These are phyloP conservation scores for Melanomma pulvis-pyrius DNA, from an alignment of 495 filamentous ascomycete species.

Conservation along the genomic window DNA sequence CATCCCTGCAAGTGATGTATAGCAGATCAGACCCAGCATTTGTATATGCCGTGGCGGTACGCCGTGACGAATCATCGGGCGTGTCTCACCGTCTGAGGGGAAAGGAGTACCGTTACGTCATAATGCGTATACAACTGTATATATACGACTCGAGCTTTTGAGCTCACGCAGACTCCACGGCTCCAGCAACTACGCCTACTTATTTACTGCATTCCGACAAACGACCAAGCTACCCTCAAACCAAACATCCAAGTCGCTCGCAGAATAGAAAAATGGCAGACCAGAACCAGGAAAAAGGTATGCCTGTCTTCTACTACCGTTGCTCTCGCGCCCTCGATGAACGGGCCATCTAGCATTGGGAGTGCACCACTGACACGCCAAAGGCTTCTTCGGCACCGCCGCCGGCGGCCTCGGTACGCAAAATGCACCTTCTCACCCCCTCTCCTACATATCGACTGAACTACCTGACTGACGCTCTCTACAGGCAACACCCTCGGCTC, in stretches of 20 bases:
- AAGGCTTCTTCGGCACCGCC: constrained; percentile 36
- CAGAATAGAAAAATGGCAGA: constrained; percentile 18
- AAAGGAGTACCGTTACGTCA: not conserved
- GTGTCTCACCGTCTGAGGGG: not conserved
- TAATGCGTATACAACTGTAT: not conserved
- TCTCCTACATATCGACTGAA: not conserved
- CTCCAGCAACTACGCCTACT: not conserved
- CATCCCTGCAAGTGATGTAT: not conserved
- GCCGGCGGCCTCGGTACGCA: constrained; percentile 29
- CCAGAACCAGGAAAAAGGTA: constrained; percentile 30
- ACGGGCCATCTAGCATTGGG: not conserved
- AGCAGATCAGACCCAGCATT: not conserved
- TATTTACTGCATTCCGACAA: not conserved
- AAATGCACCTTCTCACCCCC: not conserved
- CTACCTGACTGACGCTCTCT: not conserved
- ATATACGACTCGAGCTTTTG: not conserved
- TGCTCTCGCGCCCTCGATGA: not conserved
- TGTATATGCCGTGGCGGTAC: not conserved
- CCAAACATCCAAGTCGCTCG: not conserved
- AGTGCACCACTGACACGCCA: not conserved
- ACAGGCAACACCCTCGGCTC: constrained; percentile 52
- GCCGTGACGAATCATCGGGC: not conserved
- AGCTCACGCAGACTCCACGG: no score
- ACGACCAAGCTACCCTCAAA: not conserved
- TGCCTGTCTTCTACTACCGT: not conserved